phyloP scores from a whole-genome alignment of 129 eudicot species.

The Flaveria trinervia region DNA sequence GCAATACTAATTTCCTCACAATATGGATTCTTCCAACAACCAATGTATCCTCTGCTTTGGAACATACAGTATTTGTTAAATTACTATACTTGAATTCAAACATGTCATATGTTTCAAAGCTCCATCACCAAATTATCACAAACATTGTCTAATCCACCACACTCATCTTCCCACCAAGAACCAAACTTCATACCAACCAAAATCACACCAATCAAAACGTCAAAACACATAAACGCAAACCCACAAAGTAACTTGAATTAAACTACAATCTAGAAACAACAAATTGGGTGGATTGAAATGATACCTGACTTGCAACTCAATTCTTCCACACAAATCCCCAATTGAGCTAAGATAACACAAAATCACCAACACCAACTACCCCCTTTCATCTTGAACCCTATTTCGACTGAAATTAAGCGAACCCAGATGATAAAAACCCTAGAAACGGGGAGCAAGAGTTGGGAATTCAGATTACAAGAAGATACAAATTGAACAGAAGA shows the following conservation, averaged over 20 bases:
- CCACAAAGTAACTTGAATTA: neutral
- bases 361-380: neutral
- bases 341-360: constrained; percentile 9
- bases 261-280: neutral
- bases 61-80: neutral
- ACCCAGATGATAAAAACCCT: constrained; percentile 10
- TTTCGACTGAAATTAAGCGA: constrained; percentile 1
- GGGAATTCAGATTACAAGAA: constrained; percentile 13
- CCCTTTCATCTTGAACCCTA: neutral
- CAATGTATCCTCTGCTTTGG: neutral
- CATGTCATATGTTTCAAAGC: neutral
- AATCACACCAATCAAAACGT: constrained; percentile 7
- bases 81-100: neutral
- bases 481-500: constrained; percentile 9
- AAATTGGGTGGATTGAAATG: neutral
- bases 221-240: constrained; percentile 4
- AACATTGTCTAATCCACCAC: neutral
- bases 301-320: constrained; percentile 33
- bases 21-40: constrained; percentile 6
- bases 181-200: neutral
- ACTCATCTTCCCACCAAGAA: neutral
- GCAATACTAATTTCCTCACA: neutral
- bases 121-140: neutral
- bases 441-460: constrained; percentile 13
- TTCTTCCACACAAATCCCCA: constrained; percentile 9